Evolutionary conservation across 2,329 filamentous ascomycete species (phyloP).

Genomic region (Botrytis pseudocinerea): DNA sequence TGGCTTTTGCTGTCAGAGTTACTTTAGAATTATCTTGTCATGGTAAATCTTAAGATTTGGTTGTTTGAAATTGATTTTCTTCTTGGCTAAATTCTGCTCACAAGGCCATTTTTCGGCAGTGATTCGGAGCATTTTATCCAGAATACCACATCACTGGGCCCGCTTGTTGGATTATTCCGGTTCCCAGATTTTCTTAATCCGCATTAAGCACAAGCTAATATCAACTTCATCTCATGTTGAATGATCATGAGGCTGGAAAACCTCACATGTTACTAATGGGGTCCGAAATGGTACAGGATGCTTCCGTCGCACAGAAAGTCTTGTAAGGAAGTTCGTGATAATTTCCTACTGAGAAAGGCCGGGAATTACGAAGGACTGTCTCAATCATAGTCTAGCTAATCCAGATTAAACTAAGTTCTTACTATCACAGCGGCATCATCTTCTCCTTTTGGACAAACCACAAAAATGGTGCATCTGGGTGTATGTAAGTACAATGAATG

Average conservation of each 20-base stretch:
- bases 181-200: conserved; percentile 10
- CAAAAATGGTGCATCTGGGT: not conserved
- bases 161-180: conserved; percentile 21
- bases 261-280: conserved; percentile 15
- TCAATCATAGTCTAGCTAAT: not conserved
- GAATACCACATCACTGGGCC: conserved; percentile 15
- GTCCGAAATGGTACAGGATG: not conserved
- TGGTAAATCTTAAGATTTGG: not conserved
- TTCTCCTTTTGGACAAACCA: not conserved
- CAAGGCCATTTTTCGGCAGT: conserved; percentile 24
- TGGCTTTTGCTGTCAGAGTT: not conserved
- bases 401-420: not conserved
- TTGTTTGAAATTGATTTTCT: conserved; percentile 8
- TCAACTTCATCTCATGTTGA: conserved; percentile 16
- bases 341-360: not conserved
- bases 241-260: conserved; percentile 21
- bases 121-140: conserved; percentile 18
- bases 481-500: not conserved
- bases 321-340: conserved; percentile 15
- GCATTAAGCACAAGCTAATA: conserved; percentile 11
- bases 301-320: not conserved
- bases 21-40: not conserved
- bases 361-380: not conserved
- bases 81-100: conserved; percentile 18
- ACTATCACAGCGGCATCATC: not conserved